phyloP scores from a whole-genome alignment of 129 eudicot species.

The Pseudognaphalium luteoalbum region DNA sequence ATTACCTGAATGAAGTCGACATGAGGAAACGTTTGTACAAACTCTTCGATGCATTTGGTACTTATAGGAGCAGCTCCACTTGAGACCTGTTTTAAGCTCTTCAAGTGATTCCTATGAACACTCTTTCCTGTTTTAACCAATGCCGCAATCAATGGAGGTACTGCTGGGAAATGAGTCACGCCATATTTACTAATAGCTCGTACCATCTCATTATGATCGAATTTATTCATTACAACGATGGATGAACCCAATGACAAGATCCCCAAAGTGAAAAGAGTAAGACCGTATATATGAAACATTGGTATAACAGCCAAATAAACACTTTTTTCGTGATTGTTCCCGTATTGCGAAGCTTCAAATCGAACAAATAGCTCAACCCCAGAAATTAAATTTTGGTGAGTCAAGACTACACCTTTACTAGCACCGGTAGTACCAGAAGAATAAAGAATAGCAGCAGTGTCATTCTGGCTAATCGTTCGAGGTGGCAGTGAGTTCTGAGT shows the following conservation, averaged over 20 bases:
- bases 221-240: constrained; percentile 60
- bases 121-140: constrained; percentile 47
- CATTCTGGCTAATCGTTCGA: constrained; percentile 48
- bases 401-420: constrained; percentile 65
- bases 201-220: constrained; percentile 51
- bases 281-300: constrained; percentile 83
- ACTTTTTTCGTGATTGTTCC: constrained; percentile 28
- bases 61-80: constrained; percentile 75
- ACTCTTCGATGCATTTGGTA: constrained; percentile 45
- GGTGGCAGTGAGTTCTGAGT: constrained; percentile 40
- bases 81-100: constrained; percentile 69
- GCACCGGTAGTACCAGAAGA: constrained; percentile 86
- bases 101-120: constrained; percentile 22
- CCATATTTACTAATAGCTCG: constrained; percentile 46
- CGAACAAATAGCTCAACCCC: constrained; percentile 61
- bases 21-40: constrained; percentile 50
- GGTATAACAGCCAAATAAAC: constrained; percentile 72
- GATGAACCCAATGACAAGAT: constrained; percentile 55
- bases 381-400: constrained; percentile 69
- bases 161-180: constrained; percentile 68
- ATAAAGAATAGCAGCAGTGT: constrained; percentile 71
- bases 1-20: constrained; percentile 82
- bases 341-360: constrained; percentile 64
- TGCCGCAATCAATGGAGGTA: constrained; percentile 62
- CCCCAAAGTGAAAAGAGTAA: constrained; percentile 60